phyloP scores from a whole-genome alignment of 495 filamentous ascomycete genomes.

The Rhypophila decipiens region DNA sequence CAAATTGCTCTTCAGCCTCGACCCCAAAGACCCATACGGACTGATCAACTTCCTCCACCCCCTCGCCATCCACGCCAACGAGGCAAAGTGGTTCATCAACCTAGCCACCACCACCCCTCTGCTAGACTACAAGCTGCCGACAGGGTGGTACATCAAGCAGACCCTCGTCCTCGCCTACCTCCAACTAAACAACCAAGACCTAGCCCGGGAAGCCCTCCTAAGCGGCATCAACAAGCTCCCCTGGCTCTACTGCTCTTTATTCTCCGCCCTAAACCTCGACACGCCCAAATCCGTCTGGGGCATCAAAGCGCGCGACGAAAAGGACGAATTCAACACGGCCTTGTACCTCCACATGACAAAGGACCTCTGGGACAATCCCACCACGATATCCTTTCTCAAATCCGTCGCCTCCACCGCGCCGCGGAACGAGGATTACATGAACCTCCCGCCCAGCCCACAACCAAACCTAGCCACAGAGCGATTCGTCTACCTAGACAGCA shows the following conservation, averaged over 20 bases:
- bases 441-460: conserved; percentile 38
- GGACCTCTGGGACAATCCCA: conserved; percentile 84
- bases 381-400: conserved; percentile 61
- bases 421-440: conserved; percentile 23
- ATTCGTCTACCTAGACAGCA: conserved; percentile 72
- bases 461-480: conserved; percentile 57
- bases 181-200: conserved; percentile 57
- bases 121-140: too few relatives aligned
- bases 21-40: conserved; percentile 77
- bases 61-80: conserved; percentile 70
- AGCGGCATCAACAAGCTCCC: conserved; percentile 65
- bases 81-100: conserved; percentile 69
- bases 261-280: conserved; percentile 67
- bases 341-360: conserved; percentile 76
- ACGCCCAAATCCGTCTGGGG: conserved; percentile 79
- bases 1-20: conserved; percentile 72
- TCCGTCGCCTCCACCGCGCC: conserved; percentile 57
- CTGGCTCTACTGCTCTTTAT: conserved; percentile 74
- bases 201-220: conserved; percentile 55
- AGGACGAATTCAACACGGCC: conserved; percentile 68
- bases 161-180: conserved; percentile 68
- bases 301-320: conserved; percentile 54
- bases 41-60: conserved; percentile 74
- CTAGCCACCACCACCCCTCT: conserved; percentile 52
- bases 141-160: conserved; percentile 55